Evolutionary conservation across 352 stramenopile species (phyloP), one percentile per base, ranked within the genome.

Genomic region (Pythium monospermum): DNA sequence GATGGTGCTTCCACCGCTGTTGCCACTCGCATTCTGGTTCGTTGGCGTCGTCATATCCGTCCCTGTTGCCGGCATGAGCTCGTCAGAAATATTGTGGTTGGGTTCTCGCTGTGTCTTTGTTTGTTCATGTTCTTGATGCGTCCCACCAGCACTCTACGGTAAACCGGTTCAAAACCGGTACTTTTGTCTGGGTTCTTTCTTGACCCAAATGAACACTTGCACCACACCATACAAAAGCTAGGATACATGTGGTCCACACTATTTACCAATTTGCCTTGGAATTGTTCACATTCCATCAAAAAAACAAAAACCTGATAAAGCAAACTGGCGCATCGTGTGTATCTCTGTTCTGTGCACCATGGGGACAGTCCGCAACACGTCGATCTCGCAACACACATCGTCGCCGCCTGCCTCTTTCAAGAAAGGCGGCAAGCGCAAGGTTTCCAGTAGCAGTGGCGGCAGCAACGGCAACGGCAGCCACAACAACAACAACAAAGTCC

Each of bases 281-380:
- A 12, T 18, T 25, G 22, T 21, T 31, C 38, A 45, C 18, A 16
- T 12, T 26, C 18, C 19, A 8, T 11, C 19, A 27, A 6, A 22
- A 18, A 19, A 43, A 22, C 37, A 43, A 19, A 18, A 5, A 7
- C 37, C 8, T 27, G 27, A 18, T 43, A 22, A n/a, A 27, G 19
- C 35, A 6, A 15, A 18, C 12, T 25, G 39, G 21, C 6, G 13
- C 21, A 11, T 32, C 16, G 2, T 3, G 5, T 26, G 30, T 18
- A 3, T 7, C 22, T 15, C 23, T 4, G 3, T 18, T 23, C 11
- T 16, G 11, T 6, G 6, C n/a, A 0, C 27, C 7, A 60, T 60
- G 53, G 53, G 53, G 5, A 60, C 53, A 19, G 53, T 60, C n/a
- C 53, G 53, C 11, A 39, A 50, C 45, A 60, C 53, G 53, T 54